A percentile compares a stretch with the other conserved stretches of the same genome.
Evolutionary conservation across 2,329 filamentous ascomycete species (phyloP).

Genomic region (Cordyceps cateniannulata): DNA sequence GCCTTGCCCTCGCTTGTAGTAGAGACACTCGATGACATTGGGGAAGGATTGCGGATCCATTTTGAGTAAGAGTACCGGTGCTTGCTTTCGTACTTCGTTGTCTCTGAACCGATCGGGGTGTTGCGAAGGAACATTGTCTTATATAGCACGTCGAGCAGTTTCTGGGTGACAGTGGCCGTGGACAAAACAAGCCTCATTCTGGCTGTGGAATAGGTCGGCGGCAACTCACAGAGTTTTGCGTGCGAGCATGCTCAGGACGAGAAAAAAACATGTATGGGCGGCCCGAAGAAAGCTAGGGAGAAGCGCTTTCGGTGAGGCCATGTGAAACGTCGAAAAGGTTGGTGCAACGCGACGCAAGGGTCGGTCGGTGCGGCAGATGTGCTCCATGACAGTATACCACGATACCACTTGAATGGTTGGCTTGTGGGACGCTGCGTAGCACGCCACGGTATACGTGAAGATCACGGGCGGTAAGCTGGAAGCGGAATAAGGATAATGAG

Average conservation of each 20-base stretch:
- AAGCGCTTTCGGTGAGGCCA: neutral
- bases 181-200: neutral
- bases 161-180: neutral
- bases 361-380: neutral
- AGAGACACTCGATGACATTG: neutral
- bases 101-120: neutral
- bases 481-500: neutral
- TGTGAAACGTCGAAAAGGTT: conserved; percentile 1
- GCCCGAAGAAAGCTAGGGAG: neutral
- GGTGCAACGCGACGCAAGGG: neutral
- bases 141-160: neutral
- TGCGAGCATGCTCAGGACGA: neutral
- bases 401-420: neutral
- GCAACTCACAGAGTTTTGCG: neutral
- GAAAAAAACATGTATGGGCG: neutral
- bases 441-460: neutral
- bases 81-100: neutral
- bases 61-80: neutral
- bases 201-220: neutral
- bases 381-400: neutral
- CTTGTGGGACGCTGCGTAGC: neutral
- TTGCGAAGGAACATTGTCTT: neutral
- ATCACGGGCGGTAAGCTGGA: neutral
- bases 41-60: neutral
- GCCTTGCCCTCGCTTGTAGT: neutral